Conservation (phyloP, 2,329 filamentous ascomycete genomes). For the Xylariaceae sp. region DNA sequence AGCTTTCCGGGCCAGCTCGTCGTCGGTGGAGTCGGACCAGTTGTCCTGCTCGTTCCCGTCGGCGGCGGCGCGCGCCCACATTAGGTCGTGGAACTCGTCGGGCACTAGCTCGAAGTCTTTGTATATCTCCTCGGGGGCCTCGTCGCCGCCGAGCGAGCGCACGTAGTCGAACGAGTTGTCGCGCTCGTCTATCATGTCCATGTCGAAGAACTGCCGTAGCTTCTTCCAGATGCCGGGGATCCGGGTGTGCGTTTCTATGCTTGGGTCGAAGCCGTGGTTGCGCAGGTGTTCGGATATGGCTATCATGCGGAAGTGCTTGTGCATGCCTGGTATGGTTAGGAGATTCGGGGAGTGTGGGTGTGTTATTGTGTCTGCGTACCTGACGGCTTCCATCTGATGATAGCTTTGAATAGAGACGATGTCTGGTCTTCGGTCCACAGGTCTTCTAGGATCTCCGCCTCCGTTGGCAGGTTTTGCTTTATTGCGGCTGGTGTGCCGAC, state of each 20-base stretch:
- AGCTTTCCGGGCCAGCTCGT: slow-evolving; percentile 30
- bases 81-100: slow-evolving; percentile 44
- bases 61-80: slow-evolving; percentile 43
- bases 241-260: slow-evolving; percentile 70
- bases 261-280: slow-evolving; percentile 73
- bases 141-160: slow-evolving; percentile 20
- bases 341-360: background rate
- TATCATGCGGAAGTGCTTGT: slow-evolving; percentile 91
- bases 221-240: slow-evolving; percentile 93
- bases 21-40: slow-evolving; percentile 43
- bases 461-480: slow-evolving; percentile 37
- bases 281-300: slow-evolving; percentile 75
- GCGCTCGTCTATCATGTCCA: slow-evolving; percentile 80
- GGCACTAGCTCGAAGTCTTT: slow-evolving; percentile 61
- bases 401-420: slow-evolving; percentile 84
- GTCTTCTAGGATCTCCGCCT: slow-evolving; percentile 51
- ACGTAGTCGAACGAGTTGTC: slow-evolving; percentile 56
- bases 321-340: slow-evolving; percentile 58
- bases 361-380: slow-evolving; percentile 46
- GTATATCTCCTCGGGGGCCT: slow-evolving; percentile 54
- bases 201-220: slow-evolving; percentile 75
- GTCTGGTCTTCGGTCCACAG: slow-evolving; percentile 96
- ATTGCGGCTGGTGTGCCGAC: slow-evolving; percentile 35
- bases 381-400: slow-evolving; percentile 95
- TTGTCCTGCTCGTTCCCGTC: slow-evolving; percentile 49